A percentile compares a stretch with the other conserved stretches of the same genome.
These are phyloP conservation scores for Lachancea dasiensis DNA, from an alignment of 805 yeast species.

Conservation along the genomic window DNA sequence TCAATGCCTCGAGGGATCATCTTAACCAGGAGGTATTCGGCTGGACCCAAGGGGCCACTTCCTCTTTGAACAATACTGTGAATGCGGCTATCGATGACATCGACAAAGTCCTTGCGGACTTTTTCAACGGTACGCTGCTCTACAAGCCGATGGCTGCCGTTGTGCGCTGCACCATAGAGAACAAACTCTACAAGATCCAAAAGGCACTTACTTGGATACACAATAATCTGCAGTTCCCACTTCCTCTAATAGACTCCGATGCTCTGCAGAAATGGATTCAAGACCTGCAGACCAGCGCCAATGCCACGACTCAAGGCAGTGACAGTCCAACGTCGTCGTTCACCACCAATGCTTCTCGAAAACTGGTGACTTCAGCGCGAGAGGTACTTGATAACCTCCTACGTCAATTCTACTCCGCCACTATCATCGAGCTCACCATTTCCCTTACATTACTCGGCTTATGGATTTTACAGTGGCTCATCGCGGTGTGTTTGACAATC, in stretches of 20 bases:
- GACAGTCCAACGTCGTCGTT: too few relatives aligned
- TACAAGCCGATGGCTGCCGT: slow-evolving; percentile 57
- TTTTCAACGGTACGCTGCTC: slow-evolving; percentile 66
- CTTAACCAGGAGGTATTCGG: slow-evolving; percentile 65
- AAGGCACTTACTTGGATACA: slow-evolving; percentile 76
- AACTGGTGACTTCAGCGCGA: slow-evolving; percentile 2
- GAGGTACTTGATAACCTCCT: slow-evolving; percentile 9
- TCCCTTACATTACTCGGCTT: slow-evolving; percentile 39
- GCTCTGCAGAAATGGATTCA: slow-evolving; percentile 1
- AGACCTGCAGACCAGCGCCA: too few relatives aligned
- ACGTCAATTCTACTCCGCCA: slow-evolving; percentile 29
- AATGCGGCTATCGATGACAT: slow-evolving; percentile 50
- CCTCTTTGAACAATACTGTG: slow-evolving; percentile 55
- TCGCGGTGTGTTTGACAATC: slow-evolving; percentile 27
- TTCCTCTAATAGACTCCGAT: slow-evolving; percentile 45
- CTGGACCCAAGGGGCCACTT: slow-evolving; percentile 53
- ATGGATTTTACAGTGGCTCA: slow-evolving; percentile 44
- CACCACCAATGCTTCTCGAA: too few relatives aligned
- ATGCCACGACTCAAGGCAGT: slow-evolving; percentile 12
- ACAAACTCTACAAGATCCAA: slow-evolving; percentile 60
- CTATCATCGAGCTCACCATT: slow-evolving; percentile 43
- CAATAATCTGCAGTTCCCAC: slow-evolving; percentile 48
- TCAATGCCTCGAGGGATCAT: slow-evolving; percentile 41
- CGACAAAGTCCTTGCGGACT: slow-evolving; percentile 48
- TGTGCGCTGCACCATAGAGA: slow-evolving; percentile 73